Evolutionary conservation across 1,284 basidiomycete species (phyloP).

Genomic region (Cerrena zonata): DNA sequence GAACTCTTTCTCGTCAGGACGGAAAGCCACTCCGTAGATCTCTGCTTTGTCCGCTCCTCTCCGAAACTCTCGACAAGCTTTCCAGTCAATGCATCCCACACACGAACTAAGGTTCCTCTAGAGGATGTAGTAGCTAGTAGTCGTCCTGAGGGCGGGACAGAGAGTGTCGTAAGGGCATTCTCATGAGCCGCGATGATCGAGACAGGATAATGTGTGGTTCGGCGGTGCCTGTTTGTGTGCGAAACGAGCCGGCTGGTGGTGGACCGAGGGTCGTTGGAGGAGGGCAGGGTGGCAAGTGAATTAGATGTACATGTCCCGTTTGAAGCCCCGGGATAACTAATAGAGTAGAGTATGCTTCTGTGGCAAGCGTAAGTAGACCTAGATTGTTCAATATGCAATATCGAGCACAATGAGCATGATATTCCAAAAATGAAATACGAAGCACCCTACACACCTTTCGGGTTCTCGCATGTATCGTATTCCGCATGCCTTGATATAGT

Average conservation of each 20-base stretch:
- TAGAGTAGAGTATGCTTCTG: conserved; percentile 70
- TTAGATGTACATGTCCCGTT: conserved; percentile 83
- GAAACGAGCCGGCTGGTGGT: conserved; percentile 39
- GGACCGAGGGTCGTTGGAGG: conserved; percentile 46
- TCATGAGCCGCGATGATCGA: conserved; percentile 85
- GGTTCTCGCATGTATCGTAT: conserved; percentile 89
- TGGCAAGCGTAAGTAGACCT: conserved; percentile 83
- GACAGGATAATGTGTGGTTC: conserved; percentile 57
- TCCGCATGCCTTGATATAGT: conserved; percentile 61
- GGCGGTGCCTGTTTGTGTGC: conserved; percentile 42
- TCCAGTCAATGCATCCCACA: conserved; percentile 80
- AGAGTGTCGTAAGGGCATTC: conserved; percentile 72
- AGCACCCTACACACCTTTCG: conserved; percentile 53
- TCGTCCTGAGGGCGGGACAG: conserved; percentile 73
- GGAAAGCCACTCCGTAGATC: conserved; percentile 82
- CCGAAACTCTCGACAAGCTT: conserved; percentile 78
- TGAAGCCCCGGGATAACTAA: conserved; percentile 86
- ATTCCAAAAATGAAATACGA: conserved; percentile 3
- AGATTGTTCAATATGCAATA: conserved; percentile 10
- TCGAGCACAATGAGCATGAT: background rate
- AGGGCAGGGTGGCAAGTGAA: conserved; percentile 78
- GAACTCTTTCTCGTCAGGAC: conserved; percentile 73
- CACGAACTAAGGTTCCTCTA: conserved; percentile 80
- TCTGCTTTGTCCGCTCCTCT: conserved; percentile 87
- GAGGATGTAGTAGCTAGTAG: conserved; percentile 82